These are phyloP conservation scores for Tuber melanosporum DNA, from an alignment of 495 filamentous ascomycete genomes.

Conservation along the genomic window DNA sequence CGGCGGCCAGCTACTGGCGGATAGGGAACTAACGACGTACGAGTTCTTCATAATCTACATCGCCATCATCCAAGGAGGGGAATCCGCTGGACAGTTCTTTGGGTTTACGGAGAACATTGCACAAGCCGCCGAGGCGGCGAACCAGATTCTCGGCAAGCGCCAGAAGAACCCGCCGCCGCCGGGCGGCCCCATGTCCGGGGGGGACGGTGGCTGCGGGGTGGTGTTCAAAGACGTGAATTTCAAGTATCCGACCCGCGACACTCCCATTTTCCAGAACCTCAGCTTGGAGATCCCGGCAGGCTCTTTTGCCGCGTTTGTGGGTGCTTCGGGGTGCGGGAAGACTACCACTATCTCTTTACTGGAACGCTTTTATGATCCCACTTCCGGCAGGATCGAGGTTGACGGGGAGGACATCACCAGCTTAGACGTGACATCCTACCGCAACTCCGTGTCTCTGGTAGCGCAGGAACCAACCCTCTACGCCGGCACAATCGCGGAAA, in stretches of 20 bases:
- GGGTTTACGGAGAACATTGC: slow-evolving; percentile 47
- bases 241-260: slow-evolving; percentile 55
- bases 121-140: slow-evolving; percentile 46
- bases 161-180: slow-evolving; percentile 27
- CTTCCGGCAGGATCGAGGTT: slow-evolving; percentile 50
- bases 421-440: slow-evolving; percentile 49
- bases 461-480: slow-evolving; percentile 57
- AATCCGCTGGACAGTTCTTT: slow-evolving; percentile 53
- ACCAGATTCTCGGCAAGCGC: slow-evolving; percentile 39
- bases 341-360: slow-evolving; percentile 52
- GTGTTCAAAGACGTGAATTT: slow-evolving; percentile 54
- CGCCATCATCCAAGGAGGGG: slow-evolving; percentile 54
- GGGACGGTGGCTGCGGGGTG: slow-evolving; percentile 45
- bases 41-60: slow-evolving; percentile 58
- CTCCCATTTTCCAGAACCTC: slow-evolving; percentile 51
- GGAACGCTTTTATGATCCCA: slow-evolving; percentile 57
- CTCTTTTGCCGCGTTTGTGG: slow-evolving; percentile 51
- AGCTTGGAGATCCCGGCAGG: slow-evolving; percentile 49
- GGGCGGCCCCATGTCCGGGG: slow-evolving; percentile 25
- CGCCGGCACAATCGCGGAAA: slow-evolving; percentile 55
- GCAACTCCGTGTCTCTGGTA: slow-evolving; percentile 54
- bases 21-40: slow-evolving; percentile 45
- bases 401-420: slow-evolving; percentile 49
- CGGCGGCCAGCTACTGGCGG: slow-evolving; percentile 52
- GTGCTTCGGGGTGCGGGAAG: slow-evolving; percentile 55